phyloP scores from a whole-genome alignment of 2,329 filamentous ascomycete species.

The Aspergillus candidus region DNA sequence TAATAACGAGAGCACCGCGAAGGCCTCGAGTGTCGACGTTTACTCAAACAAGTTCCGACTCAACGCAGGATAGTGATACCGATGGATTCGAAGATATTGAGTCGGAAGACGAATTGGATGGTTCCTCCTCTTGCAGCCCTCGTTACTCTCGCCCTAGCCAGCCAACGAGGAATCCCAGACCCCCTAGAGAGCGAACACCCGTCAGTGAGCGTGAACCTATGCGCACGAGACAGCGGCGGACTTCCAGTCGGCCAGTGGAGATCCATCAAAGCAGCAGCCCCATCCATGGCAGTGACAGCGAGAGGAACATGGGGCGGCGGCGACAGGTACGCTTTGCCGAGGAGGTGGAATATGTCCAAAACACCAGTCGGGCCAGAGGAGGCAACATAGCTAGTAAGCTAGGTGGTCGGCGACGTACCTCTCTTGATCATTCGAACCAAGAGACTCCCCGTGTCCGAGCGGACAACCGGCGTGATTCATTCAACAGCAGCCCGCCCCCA shows the following conservation, averaged over 20 bases:
- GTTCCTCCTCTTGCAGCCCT: neutral
- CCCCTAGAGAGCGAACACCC: conserved; percentile 15
- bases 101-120: neutral
- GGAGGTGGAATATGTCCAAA: conserved; percentile 11
- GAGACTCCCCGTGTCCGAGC: no score
- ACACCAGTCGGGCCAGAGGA: conserved; percentile 2
- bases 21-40: neutral
- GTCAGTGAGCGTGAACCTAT: conserved; percentile 15
- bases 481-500: neutral
- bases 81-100: no score
- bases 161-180: conserved; percentile 4
- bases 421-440: no score
- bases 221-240: conserved; percentile 4
- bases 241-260: conserved; percentile 4
- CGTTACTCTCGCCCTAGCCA: conserved; percentile 2
- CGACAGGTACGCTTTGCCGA: conserved; percentile 16
- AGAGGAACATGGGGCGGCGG: conserved; percentile 3
- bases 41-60: no score
- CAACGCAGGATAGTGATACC: no score
- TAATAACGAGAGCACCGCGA: neutral
- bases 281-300: conserved; percentile 3
- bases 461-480: no score
- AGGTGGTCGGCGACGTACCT: neutral
- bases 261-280: conserved; percentile 9
- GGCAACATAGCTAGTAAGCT: neutral